These are phyloP conservation scores for Lactarius deliciosus DNA, from an alignment of 768 basidiomycete genomes.

Conservation along the genomic window DNA sequence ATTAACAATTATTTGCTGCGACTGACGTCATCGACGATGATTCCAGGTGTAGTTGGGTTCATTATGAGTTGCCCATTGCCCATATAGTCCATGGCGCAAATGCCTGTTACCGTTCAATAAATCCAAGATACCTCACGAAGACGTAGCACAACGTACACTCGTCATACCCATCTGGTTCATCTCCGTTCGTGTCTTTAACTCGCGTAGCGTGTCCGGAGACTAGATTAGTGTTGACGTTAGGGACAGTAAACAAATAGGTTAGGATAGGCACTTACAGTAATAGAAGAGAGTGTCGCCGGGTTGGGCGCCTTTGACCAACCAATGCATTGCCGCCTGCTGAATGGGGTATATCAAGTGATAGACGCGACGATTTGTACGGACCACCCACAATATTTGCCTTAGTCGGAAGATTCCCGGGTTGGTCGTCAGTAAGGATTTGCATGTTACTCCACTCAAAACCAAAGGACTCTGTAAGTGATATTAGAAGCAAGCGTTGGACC, in stretches of 20 bases:
- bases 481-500: background rate
- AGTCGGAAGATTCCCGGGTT: background rate
- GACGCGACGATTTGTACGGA: background rate
- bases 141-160: conserved; percentile 1
- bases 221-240: background rate
- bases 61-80: background rate
- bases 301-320: conserved; percentile 3
- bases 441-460: background rate
- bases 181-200: background rate
- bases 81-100: background rate
- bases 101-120: background rate
- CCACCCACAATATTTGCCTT: conserved; percentile 10
- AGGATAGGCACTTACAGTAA: conserved; percentile 2
- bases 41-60: background rate
- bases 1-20: too few relatives aligned
- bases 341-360: too few relatives aligned
- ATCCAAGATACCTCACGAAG: background rate
- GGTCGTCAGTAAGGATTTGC: background rate
- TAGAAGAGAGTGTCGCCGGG: conserved; percentile 1
- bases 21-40: conserved; percentile 12
- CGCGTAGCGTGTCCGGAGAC: conserved; percentile 12
- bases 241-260: background rate
- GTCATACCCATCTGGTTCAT: background rate
- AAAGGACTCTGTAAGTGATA: background rate
- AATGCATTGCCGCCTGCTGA: background rate